Conservation (phyloP, 805 yeast species). For the Candida xyloterini region DNA sequence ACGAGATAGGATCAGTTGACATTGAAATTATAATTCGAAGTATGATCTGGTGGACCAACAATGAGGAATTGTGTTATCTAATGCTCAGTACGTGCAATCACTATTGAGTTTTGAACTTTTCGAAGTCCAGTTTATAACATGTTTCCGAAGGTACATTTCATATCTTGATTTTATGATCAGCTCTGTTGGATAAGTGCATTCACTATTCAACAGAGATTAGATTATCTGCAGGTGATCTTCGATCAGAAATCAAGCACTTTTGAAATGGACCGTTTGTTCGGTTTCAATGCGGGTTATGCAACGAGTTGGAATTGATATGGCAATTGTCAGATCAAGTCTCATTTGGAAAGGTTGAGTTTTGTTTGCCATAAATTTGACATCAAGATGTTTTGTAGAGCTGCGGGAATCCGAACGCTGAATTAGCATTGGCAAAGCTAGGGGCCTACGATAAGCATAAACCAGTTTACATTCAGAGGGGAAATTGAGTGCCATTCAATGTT, state of each 20-base stretch:
- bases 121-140: neutral
- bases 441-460: neutral
- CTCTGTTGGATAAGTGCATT: neutral
- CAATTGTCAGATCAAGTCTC: neutral
- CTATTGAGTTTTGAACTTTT: neutral
- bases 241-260: too few relatives aligned
- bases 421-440: constrained; percentile 1
- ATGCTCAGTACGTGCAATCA: neutral
- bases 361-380: neutral
- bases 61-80: too few relatives aligned
- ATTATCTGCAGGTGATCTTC: too few relatives aligned
- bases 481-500: too few relatives aligned
- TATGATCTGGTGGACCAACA: neutral
- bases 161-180: too few relatives aligned
- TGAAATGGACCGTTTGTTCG: too few relatives aligned
- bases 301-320: neutral
- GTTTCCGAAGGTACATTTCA: neutral
- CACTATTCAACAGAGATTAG: neutral
- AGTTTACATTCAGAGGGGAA: neutral
- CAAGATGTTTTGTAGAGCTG: neutral
- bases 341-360: too few relatives aligned
- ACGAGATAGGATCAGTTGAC: too few relatives aligned
- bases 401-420: neutral
- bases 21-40: neutral
- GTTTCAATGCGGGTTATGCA: too few relatives aligned